A percentile compares a stretch with the other conserved stretches of the same genome.
These are phyloP conservation scores for Vigna trinervia DNA, from an alignment of 306 rosid genomes.

Conservation along the genomic window DNA sequence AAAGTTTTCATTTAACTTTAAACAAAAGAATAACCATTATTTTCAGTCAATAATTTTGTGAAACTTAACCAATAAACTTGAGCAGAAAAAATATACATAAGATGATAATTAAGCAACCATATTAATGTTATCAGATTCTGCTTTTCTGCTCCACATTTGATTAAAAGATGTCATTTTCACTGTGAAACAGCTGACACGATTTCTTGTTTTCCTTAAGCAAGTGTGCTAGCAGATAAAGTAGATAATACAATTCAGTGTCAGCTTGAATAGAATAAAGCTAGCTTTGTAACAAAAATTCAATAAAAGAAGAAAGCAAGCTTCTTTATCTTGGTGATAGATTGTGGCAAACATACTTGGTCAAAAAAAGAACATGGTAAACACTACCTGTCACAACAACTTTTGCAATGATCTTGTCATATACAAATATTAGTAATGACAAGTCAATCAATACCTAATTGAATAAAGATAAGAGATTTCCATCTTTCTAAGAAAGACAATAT, in stretches of 20 bases:
- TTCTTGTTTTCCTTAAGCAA: conserved; percentile 13
- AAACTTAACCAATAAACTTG: neutral
- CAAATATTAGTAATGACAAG: neutral
- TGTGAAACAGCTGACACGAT: conserved; percentile 1
- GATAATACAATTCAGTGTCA: conserved; percentile 22
- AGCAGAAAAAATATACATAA: neutral
- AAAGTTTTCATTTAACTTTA: no score
- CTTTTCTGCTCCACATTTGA: neutral
- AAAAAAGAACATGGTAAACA: neutral
- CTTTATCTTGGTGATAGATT: conserved; percentile 18
- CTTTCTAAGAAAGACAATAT: neutral
- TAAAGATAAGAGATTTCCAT: conserved; percentile 11
- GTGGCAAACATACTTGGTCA: neutral
- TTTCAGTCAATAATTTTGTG: no score
- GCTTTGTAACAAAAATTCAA: neutral
- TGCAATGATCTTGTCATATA: conserved; percentile 14
- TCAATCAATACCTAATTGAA: neutral
- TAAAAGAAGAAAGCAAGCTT: conserved; percentile 18
- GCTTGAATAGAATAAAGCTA: conserved; percentile 26
- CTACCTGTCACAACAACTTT: neutral
- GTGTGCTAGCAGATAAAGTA: conserved; percentile 14
- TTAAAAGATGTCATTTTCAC: neutral
- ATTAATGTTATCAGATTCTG: neutral
- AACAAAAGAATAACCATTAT: no score
- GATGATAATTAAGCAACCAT: neutral